Conservation (phyloP, 768 basidiomycete genomes). For the Xanthoconium stramineum region DNA sequence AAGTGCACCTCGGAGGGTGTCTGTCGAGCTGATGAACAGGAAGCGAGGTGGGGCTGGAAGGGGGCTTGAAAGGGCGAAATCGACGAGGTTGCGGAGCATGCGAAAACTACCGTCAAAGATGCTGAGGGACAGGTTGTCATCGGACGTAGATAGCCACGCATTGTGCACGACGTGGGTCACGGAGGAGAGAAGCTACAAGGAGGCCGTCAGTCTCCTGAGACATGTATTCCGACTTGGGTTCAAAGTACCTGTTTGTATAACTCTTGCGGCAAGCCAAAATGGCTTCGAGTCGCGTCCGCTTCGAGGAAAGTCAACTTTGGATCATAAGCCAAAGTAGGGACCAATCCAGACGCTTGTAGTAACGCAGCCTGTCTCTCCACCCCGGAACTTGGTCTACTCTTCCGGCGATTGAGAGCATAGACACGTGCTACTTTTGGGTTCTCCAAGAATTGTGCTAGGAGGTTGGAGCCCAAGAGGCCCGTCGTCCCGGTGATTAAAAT, state of each 20-base stretch:
- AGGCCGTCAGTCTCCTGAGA: background rate
- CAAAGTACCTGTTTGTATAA: slow-evolving; percentile 25
- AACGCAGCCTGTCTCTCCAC: slow-evolving; percentile 25
- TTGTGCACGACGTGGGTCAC: slow-evolving; percentile 41
- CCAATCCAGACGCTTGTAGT: slow-evolving; percentile 32
- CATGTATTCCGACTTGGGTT: background rate
- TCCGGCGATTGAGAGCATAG: slow-evolving; percentile 29
- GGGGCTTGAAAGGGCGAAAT: slow-evolving; percentile 35
- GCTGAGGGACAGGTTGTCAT: slow-evolving; percentile 2
- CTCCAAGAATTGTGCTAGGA: slow-evolving; percentile 24
- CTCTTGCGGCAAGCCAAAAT: slow-evolving; percentile 27
- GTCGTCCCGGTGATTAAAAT: slow-evolving; percentile 37
- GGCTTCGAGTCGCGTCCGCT: slow-evolving; percentile 18
- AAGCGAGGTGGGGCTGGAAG: slow-evolving; percentile 27
- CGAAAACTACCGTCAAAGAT: slow-evolving; percentile 9
- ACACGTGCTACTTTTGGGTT: slow-evolving; percentile 16
- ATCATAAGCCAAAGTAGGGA: slow-evolving; percentile 24
- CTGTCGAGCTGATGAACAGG: slow-evolving; percentile 32
- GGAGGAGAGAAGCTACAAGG: slow-evolving; percentile 15
- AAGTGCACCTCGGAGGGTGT: slow-evolving; percentile 2
- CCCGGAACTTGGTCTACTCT: slow-evolving; percentile 13
- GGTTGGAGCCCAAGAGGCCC: slow-evolving; percentile 30
- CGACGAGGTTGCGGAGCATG: slow-evolving; percentile 31
- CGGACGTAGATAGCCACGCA: slow-evolving; percentile 12
- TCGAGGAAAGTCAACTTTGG: slow-evolving; percentile 35